Conservation (phyloP, 2,329 filamentous ascomycete species). For the Teratosphaeria viscida region DNA sequence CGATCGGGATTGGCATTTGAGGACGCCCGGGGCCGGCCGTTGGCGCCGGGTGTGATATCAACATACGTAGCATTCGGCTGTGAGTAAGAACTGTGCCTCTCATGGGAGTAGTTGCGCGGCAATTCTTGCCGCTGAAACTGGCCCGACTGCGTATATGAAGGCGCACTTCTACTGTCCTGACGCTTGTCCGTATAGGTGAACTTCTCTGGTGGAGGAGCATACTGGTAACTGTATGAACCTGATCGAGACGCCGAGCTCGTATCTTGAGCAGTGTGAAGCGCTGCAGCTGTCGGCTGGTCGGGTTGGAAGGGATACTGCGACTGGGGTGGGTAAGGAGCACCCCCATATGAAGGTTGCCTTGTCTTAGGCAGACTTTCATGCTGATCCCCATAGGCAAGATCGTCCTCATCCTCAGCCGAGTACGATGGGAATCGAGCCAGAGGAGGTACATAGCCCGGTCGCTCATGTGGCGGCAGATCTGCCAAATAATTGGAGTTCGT, state of each 20-base stretch:
- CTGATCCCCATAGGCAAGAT: constrained; percentile 21
- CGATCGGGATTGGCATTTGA: constrained; percentile 9
- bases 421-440: constrained; percentile 10
- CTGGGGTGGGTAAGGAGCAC: constrained; percentile 3
- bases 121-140: constrained; percentile 2
- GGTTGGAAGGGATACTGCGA: constrained; percentile 7
- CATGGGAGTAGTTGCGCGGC: constrained; percentile 8
- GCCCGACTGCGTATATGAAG: constrained; percentile 11
- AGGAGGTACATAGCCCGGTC: constrained; percentile 26
- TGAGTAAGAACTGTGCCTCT: constrained; percentile 11
- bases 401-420: constrained; percentile 15
- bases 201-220: constrained; percentile 30
- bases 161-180: constrained; percentile 2
- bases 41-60: constrained; percentile 31
- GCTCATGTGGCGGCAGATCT: constrained; percentile 35
- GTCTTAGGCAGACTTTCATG: neutral
- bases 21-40: constrained; percentile 4
- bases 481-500: constrained; percentile 35
- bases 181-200: constrained; percentile 35
- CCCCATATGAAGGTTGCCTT: constrained; percentile 9
- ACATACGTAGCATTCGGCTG: constrained; percentile 24
- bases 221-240: constrained; percentile 19
- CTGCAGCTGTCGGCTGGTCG: constrained; percentile 7
- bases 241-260: constrained; percentile 13
- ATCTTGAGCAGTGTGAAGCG: constrained; percentile 12